Conservation (phyloP, 2,329 filamentous ascomycete species). For the Fusarium sp. region DNA sequence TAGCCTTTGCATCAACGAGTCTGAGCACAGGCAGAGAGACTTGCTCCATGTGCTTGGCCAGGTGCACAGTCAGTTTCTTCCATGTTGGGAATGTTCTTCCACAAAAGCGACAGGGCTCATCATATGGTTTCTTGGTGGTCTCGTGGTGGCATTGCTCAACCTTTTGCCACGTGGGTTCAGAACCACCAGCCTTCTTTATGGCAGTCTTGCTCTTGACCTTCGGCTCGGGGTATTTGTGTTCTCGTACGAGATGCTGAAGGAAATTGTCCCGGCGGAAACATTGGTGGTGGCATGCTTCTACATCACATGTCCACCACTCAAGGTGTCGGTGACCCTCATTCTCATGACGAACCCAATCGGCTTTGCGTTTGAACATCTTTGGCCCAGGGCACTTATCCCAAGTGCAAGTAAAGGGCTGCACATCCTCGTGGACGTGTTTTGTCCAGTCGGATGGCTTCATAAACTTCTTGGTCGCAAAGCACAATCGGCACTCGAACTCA, state of each 20-base stretch:
- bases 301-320: conserved; percentile 90
- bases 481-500: conserved; percentile 90
- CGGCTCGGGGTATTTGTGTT: conserved; percentile 88
- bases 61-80: conserved; percentile 94
- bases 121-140: conserved; percentile 73
- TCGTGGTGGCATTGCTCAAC: conserved; percentile 83
- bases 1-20: conserved; percentile 63
- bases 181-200: conserved; percentile 68
- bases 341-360: conserved; percentile 95
- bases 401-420: conserved; percentile 93
- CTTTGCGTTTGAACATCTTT: conserved; percentile 95
- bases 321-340: conserved; percentile 91
- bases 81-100: conserved; percentile 83
- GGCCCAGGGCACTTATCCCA: conserved; percentile 85
- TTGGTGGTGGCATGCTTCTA: conserved; percentile 82
- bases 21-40: conserved; percentile 84
- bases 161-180: conserved; percentile 79
- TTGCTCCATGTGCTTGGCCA: conserved; percentile 95
- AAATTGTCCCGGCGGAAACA: conserved; percentile 95
- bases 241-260: conserved; percentile 89
- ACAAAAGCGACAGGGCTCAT: conserved; percentile 90
- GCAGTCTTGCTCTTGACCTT: conserved; percentile 81
- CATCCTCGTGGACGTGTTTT: conserved; percentile 94
- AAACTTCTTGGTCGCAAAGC: conserved; percentile 87
- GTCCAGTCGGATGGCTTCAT: conserved; percentile 96